A percentile compares a stretch with the other conserved stretches of the same genome.
phyloP scores from a whole-genome alignment of 2,329 filamentous ascomycete species.

The Neofusicoccum sp. region DNA sequence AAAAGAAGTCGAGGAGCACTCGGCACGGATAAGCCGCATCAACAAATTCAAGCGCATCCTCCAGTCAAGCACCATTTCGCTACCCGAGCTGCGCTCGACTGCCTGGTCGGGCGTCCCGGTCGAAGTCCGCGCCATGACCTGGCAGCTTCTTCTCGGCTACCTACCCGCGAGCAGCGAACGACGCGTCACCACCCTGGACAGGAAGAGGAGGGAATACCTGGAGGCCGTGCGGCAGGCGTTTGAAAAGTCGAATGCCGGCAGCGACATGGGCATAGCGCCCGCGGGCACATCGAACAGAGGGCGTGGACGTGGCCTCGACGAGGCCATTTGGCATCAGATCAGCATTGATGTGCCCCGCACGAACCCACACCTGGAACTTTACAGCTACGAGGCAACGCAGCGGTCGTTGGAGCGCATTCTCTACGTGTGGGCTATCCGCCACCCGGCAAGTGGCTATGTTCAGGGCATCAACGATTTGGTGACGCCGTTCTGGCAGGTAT shows the following conservation, averaged over 20 bases:
- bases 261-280: slow-evolving; percentile 41
- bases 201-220: slow-evolving; percentile 94
- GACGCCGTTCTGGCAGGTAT: slow-evolving; percentile 97
- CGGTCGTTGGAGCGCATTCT: slow-evolving; percentile 89
- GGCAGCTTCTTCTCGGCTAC: slow-evolving; percentile 93
- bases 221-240: slow-evolving; percentile 78
- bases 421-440: slow-evolving; percentile 96
- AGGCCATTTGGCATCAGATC: slow-evolving; percentile 99
- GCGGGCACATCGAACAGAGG: slow-evolving; percentile 49
- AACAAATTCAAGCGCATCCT: slow-evolving; percentile 98
- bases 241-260: slow-evolving; percentile 57
- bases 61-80: slow-evolving; percentile 83
- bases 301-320: slow-evolving; percentile 76
- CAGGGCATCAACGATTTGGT: slow-evolving; percentile 98
- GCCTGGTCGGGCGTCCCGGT: slow-evolving; percentile 94
- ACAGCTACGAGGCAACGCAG: slow-evolving; percentile 94
- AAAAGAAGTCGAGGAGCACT: slow-evolving; percentile 84
- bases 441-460: slow-evolving; percentile 95
- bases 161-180: slow-evolving; percentile 95
- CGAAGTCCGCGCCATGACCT: slow-evolving; percentile 98
- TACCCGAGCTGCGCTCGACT: slow-evolving; percentile 77
- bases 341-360: slow-evolving; percentile 97
- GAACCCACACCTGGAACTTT: slow-evolving; percentile 92
- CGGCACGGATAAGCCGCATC: slow-evolving; percentile 84
- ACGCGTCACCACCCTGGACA: slow-evolving; percentile 81